Base-by-base conservation (phyloP, 2,329 filamentous ascomycete species). In the Aspergillus uvarum region DNA sequence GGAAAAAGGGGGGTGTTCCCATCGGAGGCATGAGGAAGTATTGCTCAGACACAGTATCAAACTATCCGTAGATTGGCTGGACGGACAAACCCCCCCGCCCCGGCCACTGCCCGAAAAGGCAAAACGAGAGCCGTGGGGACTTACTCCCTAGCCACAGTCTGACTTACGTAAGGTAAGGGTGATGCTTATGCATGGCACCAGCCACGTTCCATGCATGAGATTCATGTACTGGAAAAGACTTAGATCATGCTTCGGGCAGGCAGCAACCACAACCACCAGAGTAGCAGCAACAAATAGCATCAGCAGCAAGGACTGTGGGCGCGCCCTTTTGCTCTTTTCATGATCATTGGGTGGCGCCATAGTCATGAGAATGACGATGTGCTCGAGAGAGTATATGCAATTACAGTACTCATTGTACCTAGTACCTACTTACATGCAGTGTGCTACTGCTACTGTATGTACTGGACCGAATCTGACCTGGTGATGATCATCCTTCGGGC, bases 21-120 rank as follows among this genome's bases (percentile, higher is more conserved):
- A 61, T 64, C 51, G 55, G 65, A 66, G 38, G 56, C 22, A 54
- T 59, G 54, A 55, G 62, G 63, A 64, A 63, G 51, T 14, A 59
- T 54, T 56, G 51, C 50, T 47, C 51, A 31, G 47, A 42, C 54
- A 48, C 57, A 51, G 59, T 60, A 61, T 52, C 47, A 50, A 55
- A 56, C 56, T 51, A 54, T 22, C 19, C 21, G 24, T 38, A 57
- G 54, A 60, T 57, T 59, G 54, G 54, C 38, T 47, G 42, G 32
- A 47, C 26, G 42, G 48, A 16, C 47, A 57, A 24, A 29, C 42
- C 38, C 38, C 51, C 38, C 12, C 52, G 32, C 47, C 31, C 42
- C 53, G 32, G 47, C 47, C 53, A 55, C 42, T 16, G 38, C 38
- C 16, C 16, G 16, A 44, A 19, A 44, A n/a, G 38, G 38, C 38